These are phyloP conservation scores for Pterocarpus santalinus DNA, from an alignment of 306 rosid genomes.

Conservation along the genomic window DNA sequence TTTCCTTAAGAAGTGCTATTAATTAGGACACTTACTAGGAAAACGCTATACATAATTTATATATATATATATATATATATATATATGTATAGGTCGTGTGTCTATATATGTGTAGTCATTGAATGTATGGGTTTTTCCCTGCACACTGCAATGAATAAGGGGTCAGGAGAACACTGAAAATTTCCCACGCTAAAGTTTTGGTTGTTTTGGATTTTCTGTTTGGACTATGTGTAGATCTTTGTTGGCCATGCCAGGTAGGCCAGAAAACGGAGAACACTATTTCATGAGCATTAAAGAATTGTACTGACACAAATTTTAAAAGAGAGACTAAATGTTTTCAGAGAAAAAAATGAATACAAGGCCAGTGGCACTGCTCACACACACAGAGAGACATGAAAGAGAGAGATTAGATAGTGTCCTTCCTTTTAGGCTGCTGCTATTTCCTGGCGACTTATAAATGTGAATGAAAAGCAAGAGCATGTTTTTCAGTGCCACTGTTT, in stretches of 20 bases:
- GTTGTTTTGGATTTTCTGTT: slow-evolving; percentile 64
- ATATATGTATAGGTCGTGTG: too few species aligned
- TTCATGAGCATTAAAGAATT: slow-evolving; percentile 49
- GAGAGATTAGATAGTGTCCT: slow-evolving; percentile 5
- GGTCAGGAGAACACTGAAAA: slow-evolving; percentile 46
- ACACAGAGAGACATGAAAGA: slow-evolving; percentile 33
- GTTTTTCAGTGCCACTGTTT: slow-evolving; percentile 92
- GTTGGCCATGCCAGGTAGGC: slow-evolving; percentile 57
- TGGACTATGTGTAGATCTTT: slow-evolving; percentile 59
- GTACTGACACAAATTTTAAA: slow-evolving; percentile 43
- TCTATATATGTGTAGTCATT: not conserved
- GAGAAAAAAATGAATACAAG: slow-evolving; percentile 33
- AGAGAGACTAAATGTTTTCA: not conserved
- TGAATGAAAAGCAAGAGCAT: slow-evolving; percentile 62
- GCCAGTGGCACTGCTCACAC: not conserved
- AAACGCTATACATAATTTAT: not conserved
- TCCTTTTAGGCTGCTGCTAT: slow-evolving; percentile 41
- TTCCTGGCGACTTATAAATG: slow-evolving; percentile 63
- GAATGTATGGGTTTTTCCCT: slow-evolving; percentile 8
- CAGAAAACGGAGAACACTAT: slow-evolving; percentile 42
- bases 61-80: not conserved
- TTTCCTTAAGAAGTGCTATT: not conserved
- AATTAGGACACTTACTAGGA: not conserved
- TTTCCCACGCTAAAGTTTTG: slow-evolving; percentile 43
- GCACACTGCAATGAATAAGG: slow-evolving; percentile 52